Percentiles rank a stretch among this genome's conserved stretches.
phyloP scores from a whole-genome alignment of 371 early-diverging fungal genomes.

The Furculomyces boomerangus region DNA sequence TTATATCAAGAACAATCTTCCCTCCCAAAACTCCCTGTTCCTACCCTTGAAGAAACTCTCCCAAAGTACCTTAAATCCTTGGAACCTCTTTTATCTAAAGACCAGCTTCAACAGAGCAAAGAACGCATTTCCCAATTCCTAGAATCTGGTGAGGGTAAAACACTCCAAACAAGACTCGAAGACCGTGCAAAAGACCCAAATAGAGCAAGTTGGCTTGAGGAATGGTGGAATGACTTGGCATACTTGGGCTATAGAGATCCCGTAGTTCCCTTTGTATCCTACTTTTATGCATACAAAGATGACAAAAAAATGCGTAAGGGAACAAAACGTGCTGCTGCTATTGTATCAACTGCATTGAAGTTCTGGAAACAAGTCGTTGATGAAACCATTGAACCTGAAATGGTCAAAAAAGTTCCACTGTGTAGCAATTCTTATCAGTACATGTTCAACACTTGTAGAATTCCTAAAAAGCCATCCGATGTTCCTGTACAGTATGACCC shows the following conservation, averaged over 20 bases:
- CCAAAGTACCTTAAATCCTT: slow-evolving; percentile 69
- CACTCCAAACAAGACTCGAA: slow-evolving; percentile 68
- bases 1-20: slow-evolving; percentile 23
- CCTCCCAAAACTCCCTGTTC: slow-evolving; percentile 83
- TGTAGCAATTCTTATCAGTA: slow-evolving; percentile 83
- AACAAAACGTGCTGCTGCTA: slow-evolving; percentile 69
- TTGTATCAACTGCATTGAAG: slow-evolving; percentile 69
- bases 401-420: slow-evolving; percentile 52
- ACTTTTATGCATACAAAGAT: slow-evolving; percentile 50
- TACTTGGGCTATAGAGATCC: slow-evolving; percentile 28
- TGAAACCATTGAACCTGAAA: slow-evolving; percentile 70
- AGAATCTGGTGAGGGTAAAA: slow-evolving; percentile 57
- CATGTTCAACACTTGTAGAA: slow-evolving; percentile 92
- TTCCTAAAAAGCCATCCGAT: slow-evolving; percentile 73
- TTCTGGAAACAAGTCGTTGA: slow-evolving; percentile 67
- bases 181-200: slow-evolving; percentile 28
- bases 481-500: slow-evolving; percentile 56
- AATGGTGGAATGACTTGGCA: slow-evolving; percentile 29
- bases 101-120: slow-evolving; percentile 52
- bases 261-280: slow-evolving; percentile 27
- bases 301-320: slow-evolving; percentile 57
- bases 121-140: slow-evolving; percentile 57
- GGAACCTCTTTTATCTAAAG: slow-evolving; percentile 52
- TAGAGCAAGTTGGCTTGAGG: slow-evolving; percentile 27
- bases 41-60: slow-evolving; percentile 63